Percentiles rank a stretch among this genome's conserved stretches.
phyloP scores from a whole-genome alignment of 306 rosid species.

The Mucuna pruriens region DNA sequence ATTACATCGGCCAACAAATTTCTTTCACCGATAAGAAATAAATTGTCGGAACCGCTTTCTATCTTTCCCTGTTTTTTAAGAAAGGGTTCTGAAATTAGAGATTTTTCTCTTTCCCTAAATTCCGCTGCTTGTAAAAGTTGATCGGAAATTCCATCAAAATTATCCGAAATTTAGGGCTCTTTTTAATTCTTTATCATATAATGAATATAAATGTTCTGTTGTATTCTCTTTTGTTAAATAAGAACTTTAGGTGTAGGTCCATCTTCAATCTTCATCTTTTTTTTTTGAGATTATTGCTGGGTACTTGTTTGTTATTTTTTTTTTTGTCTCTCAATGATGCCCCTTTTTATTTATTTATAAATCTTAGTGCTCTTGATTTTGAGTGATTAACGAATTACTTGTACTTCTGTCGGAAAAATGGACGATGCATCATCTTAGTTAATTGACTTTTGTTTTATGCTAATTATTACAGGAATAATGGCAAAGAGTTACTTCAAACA shows the following conservation, averaged over 20 bases:
- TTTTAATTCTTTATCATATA: background rate
- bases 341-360: background rate
- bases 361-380: background rate
- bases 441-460: constrained; percentile 41
- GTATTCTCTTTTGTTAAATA: background rate
- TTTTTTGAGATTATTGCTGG: constrained; percentile 11
- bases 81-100: constrained; percentile 1
- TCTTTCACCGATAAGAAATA: background rate
- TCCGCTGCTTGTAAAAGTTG: background rate
- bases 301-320: background rate
- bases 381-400: constrained; percentile 8
- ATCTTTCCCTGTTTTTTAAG: background rate
- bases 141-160: constrained; percentile 6
- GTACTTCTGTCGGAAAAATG: background rate
- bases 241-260: background rate
- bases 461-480: constrained; percentile 70
- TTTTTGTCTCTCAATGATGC: background rate
- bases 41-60: background rate
- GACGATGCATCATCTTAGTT: background rate
- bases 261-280: constrained; percentile 21
- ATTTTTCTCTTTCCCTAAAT: constrained; percentile 27
- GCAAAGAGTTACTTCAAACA: constrained; percentile 96
- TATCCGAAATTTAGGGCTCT: constrained; percentile 4
- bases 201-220: constrained; percentile 1
- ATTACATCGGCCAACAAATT: background rate